Evolutionary conservation across 2,329 filamentous ascomycete genomes (phyloP), one percentile per base, ranked within the genome.

Genomic region (Aureobasidium sp.): DNA sequence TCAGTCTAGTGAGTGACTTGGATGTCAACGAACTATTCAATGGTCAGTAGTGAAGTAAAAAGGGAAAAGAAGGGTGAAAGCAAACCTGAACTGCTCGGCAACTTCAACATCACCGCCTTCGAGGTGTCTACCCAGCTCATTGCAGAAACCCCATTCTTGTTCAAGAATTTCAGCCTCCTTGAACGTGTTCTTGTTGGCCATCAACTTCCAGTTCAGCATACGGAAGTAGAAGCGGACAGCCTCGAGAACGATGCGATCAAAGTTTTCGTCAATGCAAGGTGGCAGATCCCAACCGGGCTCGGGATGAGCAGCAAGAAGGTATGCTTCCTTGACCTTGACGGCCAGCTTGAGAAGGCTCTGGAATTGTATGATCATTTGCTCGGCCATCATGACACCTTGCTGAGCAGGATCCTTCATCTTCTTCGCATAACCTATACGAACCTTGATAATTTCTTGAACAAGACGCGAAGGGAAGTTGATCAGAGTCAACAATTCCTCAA

Each of bases 211-310:
- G 72, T 97, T 97, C 48, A 99, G 81, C 84, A 99, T 92, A 74
- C 93, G 94, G 82, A 99, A 99, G 76, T 99, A 99, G 74, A 96
- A 97, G 73, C 93, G 95, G 68, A 99, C 80, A 0, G 93, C 92
- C 70, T 97, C 93, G 47, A 99, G 77, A 11, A 97, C 90, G 20
- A 95, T 90, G 37, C 87, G 84, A 72, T 97, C 94, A 70, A 97
- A 99, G 45, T 91, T 91, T 72, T 99, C 94, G 71, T 97, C 94
- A 66, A 99, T 95, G 75, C 92, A 97, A 9, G 92, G 91, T 2
- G 94, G 94, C 61, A 97, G 77, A 69, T 97, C 91, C 94, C 94
- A 99, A 51, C 94, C 93, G 22, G 89, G 86, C 73, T 97, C 89
- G 0, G 91, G 89, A 67, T 90, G 85, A 25, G 91, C 90, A 57